Base-by-base conservation (phyloP, 169 alveolate genomes). In the Toxoplasma gondii region DNA sequence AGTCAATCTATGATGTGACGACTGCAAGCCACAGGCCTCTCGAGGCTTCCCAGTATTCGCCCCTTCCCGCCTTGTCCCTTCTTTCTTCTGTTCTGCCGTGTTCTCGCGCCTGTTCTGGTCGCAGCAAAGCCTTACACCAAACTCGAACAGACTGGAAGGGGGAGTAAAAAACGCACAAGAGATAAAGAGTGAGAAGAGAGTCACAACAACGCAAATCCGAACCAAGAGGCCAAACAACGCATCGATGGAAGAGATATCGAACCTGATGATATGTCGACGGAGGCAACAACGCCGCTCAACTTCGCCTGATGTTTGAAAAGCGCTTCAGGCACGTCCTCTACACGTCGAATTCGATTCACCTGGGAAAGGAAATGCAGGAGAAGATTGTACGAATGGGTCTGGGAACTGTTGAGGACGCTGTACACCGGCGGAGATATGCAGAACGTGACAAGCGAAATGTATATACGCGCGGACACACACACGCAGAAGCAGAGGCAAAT, bases 271-370 rank as follows among this genome's bases (percentile, higher is more conserved):
- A 34, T 17, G 24, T 78, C 87, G 53, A 39, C 87, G 27, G 87
- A 78, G 45, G 45, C 87, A 78, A 78, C 31, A 31, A 78, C 87
- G 16, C 87, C 87, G 41, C 44, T 34, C 87, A 78, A 78, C 34
- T 27, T 78, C 24, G 87, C 87, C 39, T 78, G 43, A 24, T 44
- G 87, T 16, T 34, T 39, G 45, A 78, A 34, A 38, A 78, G 45
- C 29, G 44, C 10, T 24, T 34, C 53, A 24, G 87, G 87, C 29
- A 78, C 34, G 45, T 78, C 87, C 45, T 16, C 87, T 19, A 78
- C 87, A 9, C 44, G 43, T 24, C 44, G 87, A 34, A 78, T 78
- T 31, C 87, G 43, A 44, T 78, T 78, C 53, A 78, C 45, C 87
- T 78, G 87, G 27, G 39, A 0, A 70, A 70, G 4, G 0, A 0